Conservation (phyloP, 2,329 filamentous ascomycete genomes). For the Aspergillus tubingensis region DNA sequence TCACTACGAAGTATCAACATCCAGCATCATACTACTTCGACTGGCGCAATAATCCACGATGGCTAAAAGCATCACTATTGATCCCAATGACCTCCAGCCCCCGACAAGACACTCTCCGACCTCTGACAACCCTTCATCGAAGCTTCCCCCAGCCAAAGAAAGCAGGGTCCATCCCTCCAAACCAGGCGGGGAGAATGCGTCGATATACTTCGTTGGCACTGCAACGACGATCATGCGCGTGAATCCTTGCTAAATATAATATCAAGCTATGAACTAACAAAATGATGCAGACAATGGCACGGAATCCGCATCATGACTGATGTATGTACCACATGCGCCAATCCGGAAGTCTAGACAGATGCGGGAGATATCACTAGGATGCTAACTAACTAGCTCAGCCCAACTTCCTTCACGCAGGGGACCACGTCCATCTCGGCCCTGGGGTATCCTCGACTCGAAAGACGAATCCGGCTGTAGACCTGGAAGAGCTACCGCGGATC, state of each 20-base stretch:
- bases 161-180: constrained; percentile 47
- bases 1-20: too few relatives aligned
- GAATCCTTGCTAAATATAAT: neutral
- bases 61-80: constrained; percentile 24
- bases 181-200: constrained; percentile 36
- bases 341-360: too few relatives aligned
- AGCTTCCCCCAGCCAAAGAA: constrained; percentile 48
- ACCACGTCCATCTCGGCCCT: constrained; percentile 67
- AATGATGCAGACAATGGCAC: constrained; percentile 38
- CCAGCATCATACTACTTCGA: too few relatives aligned
- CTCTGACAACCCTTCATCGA: constrained; percentile 29
- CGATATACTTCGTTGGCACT: constrained; percentile 43
- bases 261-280: constrained; percentile 2
- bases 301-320: constrained; percentile 46
- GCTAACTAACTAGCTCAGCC: constrained; percentile 39
- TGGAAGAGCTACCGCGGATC: constrained; percentile 61
- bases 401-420: constrained; percentile 67
- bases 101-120: constrained; percentile 35
- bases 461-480: constrained; percentile 62
- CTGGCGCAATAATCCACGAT: too few relatives aligned
- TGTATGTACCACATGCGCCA: constrained; percentile 16
- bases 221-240: constrained; percentile 41
- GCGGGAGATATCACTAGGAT: too few relatives aligned
- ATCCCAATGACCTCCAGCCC: constrained; percentile 38
- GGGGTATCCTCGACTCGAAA: constrained; percentile 58